Evolutionary conservation across 78 protist genomes (phyloP).

Genomic region (Dictyostelium purpureum): DNA sequence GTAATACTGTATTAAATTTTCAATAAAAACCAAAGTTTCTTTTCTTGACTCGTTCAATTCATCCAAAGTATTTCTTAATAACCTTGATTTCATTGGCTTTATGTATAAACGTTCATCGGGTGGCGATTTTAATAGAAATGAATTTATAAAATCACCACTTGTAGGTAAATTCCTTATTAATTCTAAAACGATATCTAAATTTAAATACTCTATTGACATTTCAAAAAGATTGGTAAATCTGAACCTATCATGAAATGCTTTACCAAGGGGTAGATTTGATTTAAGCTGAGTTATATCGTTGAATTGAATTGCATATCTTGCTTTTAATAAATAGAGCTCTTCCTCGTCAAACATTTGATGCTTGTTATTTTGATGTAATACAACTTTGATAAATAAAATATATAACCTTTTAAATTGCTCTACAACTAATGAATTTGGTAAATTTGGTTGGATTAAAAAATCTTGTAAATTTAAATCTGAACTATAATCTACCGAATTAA

Average conservation of each 20-base stretch:
- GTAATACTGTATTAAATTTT: background rate
- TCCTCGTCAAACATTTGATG: background rate
- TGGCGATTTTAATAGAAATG: too few species aligned
- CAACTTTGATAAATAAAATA: background rate
- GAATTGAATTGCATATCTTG: background rate
- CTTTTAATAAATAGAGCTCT: background rate
- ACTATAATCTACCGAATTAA: background rate
- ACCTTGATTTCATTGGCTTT: background rate
- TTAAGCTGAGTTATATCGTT: background rate
- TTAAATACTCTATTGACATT: background rate
- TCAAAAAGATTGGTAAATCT: background rate
- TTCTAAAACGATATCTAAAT: background rate
- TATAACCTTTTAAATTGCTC: constrained; percentile 1
- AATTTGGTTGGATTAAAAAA: background rate
- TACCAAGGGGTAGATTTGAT: background rate
- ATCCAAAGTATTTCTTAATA: background rate
- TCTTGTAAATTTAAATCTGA: background rate
- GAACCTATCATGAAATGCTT: background rate
- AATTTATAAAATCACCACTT: background rate
- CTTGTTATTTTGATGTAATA: background rate
- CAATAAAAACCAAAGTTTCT: background rate
- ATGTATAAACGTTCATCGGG: background rate
- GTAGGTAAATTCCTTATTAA: background rate
- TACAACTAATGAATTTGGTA: background rate
- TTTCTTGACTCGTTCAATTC: background rate